Evolutionary conservation across 306 rosid genomes (phyloP).

Genomic region (Pyrus betulifolia): DNA sequence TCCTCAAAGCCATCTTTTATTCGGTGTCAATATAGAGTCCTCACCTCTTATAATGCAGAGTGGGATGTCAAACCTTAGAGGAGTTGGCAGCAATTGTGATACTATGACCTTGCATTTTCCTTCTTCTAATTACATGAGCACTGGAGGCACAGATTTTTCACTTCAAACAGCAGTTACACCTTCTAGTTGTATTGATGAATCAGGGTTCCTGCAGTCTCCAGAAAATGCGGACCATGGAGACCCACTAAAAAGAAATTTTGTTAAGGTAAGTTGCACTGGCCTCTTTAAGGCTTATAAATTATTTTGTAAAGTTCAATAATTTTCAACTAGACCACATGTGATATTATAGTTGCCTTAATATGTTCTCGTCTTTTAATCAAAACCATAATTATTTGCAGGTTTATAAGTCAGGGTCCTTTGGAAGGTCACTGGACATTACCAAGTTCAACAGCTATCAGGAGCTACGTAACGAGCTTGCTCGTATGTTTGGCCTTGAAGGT

Average conservation of each 20-base stretch:
- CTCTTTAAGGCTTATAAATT: not conserved
- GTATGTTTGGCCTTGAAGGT: constrained; percentile 76
- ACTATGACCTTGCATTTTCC: constrained; percentile 52
- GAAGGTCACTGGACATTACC: constrained; percentile 58
- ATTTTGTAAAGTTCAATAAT: not conserved
- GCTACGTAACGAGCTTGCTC: constrained; percentile 84
- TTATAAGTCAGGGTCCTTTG: constrained; percentile 53
- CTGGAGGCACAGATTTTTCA: constrained; percentile 48
- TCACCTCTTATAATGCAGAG: constrained; percentile 75
- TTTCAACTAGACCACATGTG: not conserved
- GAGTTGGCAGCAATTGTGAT: constrained; percentile 42
- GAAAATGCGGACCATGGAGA: constrained; percentile 60
- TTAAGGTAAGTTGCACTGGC: constrained; percentile 51
- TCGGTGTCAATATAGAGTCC: constrained; percentile 87
- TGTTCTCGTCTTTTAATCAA: not conserved
- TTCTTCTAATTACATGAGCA: constrained; percentile 57
- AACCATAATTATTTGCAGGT: constrained; percentile 26
- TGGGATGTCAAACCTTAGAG: constrained; percentile 69
- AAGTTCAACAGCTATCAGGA: constrained; percentile 77
- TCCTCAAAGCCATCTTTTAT: constrained; percentile 78
- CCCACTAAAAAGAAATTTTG: constrained; percentile 63
- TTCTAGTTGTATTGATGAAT: constrained; percentile 53
- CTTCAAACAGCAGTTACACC: constrained; percentile 53
- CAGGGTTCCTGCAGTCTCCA: constrained; percentile 61
- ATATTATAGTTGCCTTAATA: not conserved